Conservation (phyloP, 441 rosid species). For the Euphorbia celastroides region DNA sequence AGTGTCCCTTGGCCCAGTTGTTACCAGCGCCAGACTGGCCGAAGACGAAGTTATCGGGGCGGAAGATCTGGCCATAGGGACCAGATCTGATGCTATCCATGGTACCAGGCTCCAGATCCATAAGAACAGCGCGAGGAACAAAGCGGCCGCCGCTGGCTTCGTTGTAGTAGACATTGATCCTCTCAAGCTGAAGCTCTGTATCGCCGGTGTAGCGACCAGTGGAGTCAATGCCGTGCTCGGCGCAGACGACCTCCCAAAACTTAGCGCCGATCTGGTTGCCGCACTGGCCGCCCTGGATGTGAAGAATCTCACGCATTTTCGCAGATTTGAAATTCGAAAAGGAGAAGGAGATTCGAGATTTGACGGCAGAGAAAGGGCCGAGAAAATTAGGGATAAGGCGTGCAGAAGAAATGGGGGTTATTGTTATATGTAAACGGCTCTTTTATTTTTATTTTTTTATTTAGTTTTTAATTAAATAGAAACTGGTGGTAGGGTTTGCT, state of each 20-base stretch:
- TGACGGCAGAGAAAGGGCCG: not conserved
- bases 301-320: slow-evolving; percentile 55
- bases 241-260: slow-evolving; percentile 58
- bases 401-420: not conserved
- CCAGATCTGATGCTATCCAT: slow-evolving; percentile 56
- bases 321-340: not conserved
- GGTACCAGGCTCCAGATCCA: slow-evolving; percentile 58
- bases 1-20: slow-evolving; percentile 56
- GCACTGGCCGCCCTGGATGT: slow-evolving; percentile 54
- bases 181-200: slow-evolving; percentile 42
- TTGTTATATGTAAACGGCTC: slow-evolving; percentile 15
- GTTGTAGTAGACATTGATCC: slow-evolving; percentile 53
- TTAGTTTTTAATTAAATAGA: not conserved
- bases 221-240: slow-evolving; percentile 50
- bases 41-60: slow-evolving; percentile 51
- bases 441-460: not conserved
- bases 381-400: not conserved
- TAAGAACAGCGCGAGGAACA: slow-evolving; percentile 52
- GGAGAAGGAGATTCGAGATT: not conserved
- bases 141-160: slow-evolving; percentile 50
- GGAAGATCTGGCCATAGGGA: slow-evolving; percentile 46
- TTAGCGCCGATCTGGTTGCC: slow-evolving; percentile 58
- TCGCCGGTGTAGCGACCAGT: slow-evolving; percentile 42
- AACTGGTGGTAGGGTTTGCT: not conserved
- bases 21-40: slow-evolving; percentile 58